Evolutionary conservation across 352 stramenopile species (phyloP), one percentile per base, ranked within the genome.

Genomic region (Phytophthora pseudosyringae): DNA sequence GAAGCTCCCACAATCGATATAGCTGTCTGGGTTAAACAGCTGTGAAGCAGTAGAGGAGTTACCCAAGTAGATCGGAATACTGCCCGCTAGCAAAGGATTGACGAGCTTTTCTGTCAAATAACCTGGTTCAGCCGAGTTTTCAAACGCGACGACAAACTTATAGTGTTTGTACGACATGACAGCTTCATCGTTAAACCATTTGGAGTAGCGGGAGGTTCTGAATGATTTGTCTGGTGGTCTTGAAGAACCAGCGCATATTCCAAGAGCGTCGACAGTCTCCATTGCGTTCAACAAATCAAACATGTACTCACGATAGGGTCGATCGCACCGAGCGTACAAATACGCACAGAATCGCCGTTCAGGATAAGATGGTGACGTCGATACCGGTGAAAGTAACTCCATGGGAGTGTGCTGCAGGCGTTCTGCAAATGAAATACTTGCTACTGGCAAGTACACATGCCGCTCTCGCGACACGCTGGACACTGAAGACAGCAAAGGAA

Each of bases 41-140:
- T 60, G 33, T 3, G 54, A 44, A 3, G 69, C 67, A 0, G 73
- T 74, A 8, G 57, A 45, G 9, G 74, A 85, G 57, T 88, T 78
- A 9, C 80, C 81, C 25, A 73, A 76, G 67, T 83, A 90, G 7
- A 90, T 73, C 10, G 81, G 84, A 3, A 93, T 48, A 28, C 69
- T 76, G 3, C 78, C 81, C 1, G 74, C 76, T 5, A 91, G 58
- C n/a, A 89, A 81, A 9, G 80, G 71, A 26, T 83, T 81, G 5
- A 80, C 71, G 10, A 92, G 49, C 59, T 89, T 90, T 59, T 92
- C 81, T 5, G 77, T 92, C 32, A 90, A 63, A 56, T 89, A 90
- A 13, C 81, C 83, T 0, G 64, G 53, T 8, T 41, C 59, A 2
- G 59, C 43, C 3, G 61, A 58, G 58, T 90, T 88, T 31, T 93